Evolutionary conservation across 192 early-diverging fungal species (phyloP).

Genomic region (Coemansia sp.): DNA sequence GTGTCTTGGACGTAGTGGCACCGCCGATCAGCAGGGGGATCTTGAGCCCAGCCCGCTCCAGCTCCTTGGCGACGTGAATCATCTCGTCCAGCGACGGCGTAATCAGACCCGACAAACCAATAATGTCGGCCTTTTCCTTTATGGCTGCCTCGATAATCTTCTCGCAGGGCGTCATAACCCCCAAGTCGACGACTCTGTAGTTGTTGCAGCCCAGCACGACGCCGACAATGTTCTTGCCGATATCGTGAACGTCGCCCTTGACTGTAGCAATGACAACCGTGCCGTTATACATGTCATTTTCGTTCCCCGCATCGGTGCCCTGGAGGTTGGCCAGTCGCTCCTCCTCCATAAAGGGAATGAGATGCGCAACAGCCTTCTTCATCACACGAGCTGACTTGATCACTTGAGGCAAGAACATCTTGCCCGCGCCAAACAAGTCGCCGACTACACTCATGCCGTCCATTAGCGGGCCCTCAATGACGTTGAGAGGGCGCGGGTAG

Average conservation of each 20-base stretch:
- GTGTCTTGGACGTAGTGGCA: slow-evolving; percentile 93
- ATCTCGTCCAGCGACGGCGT: slow-evolving; percentile 97
- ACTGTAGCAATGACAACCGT: slow-evolving; percentile 92
- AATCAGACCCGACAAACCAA: slow-evolving; percentile 92
- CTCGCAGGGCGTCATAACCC: slow-evolving; percentile 93
- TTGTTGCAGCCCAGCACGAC: slow-evolving; percentile 98
- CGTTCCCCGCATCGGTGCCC: slow-evolving; percentile 48
- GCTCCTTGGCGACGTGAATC: slow-evolving; percentile 93
- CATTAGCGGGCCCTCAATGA: slow-evolving; percentile 97
- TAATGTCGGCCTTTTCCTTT: slow-evolving; percentile 84
- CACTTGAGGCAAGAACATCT: slow-evolving; percentile 99
- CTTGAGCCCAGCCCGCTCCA: slow-evolving; percentile 81
- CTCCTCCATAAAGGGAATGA: slow-evolving; percentile 91
- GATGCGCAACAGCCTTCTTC: slow-evolving; percentile 96
- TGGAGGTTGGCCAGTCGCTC: slow-evolving; percentile 79
- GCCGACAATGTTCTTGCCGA: slow-evolving; percentile 97
- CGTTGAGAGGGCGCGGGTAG: slow-evolving; percentile 88
- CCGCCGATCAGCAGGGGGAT: slow-evolving; percentile 92
- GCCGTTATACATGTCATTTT: slow-evolving; percentile 80
- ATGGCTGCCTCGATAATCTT: slow-evolving; percentile 89
- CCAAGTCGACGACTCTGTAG: slow-evolving; percentile 91
- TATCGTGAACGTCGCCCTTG: slow-evolving; percentile 97
- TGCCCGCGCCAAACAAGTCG: slow-evolving; percentile 90
- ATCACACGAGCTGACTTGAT: slow-evolving; percentile 96
- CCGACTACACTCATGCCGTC: slow-evolving; percentile 91